Percentiles rank a stretch among this genome's conserved stretches.
Evolutionary conservation across 1,284 basidiomycete genomes (phyloP).

Genomic region (Gastroboletus turbinatus): DNA sequence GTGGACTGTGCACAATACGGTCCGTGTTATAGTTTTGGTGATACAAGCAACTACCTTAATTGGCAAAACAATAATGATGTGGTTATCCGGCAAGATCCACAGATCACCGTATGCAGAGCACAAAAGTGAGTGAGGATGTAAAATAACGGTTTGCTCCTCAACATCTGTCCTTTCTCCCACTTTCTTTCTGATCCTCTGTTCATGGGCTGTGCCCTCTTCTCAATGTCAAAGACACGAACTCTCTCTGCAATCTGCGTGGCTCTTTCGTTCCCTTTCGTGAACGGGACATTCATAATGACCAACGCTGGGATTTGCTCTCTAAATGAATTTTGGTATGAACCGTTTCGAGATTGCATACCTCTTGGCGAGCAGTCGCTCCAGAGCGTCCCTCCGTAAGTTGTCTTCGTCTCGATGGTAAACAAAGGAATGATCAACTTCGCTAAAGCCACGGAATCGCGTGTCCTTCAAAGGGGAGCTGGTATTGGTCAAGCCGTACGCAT

Average conservation of each 20-base stretch:
- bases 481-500: conserved; percentile 20
- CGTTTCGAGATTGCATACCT: conserved; percentile 12
- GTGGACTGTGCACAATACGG: background rate
- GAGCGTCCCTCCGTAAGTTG: conserved; percentile 12
- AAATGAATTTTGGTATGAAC: conserved; percentile 19
- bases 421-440: background rate
- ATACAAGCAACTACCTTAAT: conserved; percentile 1
- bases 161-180: background rate
- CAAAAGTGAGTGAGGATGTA: conserved; percentile 6
- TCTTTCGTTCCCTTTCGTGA: conserved; percentile 6
- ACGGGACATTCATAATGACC: conserved; percentile 6
- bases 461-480: conserved; percentile 9
- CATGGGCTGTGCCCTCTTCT: conserved; percentile 10
- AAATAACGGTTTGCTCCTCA: background rate
- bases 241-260: conserved; percentile 2
- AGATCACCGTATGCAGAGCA: conserved; percentile 2
- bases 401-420: background rate
- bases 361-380: conserved; percentile 2
- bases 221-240: conserved; percentile 3
- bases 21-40: conserved; percentile 1
- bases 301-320: conserved; percentile 12
- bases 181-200: background rate
- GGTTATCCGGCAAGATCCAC: background rate
- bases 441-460: conserved; percentile 11
- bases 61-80: conserved; percentile 3